Base-by-base conservation (phyloP, 768 basidiomycete genomes). In the Boletellus emodensis region DNA sequence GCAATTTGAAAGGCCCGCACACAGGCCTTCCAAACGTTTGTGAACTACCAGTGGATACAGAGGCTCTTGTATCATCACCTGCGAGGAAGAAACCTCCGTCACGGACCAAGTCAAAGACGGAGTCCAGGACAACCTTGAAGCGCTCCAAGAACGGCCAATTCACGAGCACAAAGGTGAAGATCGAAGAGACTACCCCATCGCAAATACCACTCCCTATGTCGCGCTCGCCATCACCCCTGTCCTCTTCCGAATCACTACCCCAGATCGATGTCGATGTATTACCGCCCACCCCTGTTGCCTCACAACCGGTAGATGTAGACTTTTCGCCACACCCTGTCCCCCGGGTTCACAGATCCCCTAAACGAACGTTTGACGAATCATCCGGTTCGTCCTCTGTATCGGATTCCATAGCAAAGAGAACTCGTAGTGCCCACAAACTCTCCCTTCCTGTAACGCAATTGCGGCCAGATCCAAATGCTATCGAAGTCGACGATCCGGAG, bases 1-100 rank as follows among this genome's bases (percentile, higher is more conserved):
- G 93, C 40, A 94, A 91, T 66, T 71, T 93, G 46, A 75, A 75
- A 14, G 93, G 93, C 2, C 93, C 92, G 0, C 91, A 93, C 63
- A 72, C 80, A 0, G 93, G 90, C 8, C 72, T 83, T 14, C 89
- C 90, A 3, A 68, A 70, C 46, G 81, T 90, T 2, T 61, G 67
- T 38, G 90, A 92, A 66, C 66, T 63, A 14, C 55, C 69, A 17
- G 64, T 71, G 9, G 61, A 62, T n/a, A 48, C 65, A 13, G 70
- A 63, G 7, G 62, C 63, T 40, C 49, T 65, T 22, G 57, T 63
- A 10, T 56, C 71, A 18, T 61, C 72, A 14, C 57, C 67, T 44
- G 55, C 62, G 35, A 70, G 68, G 52, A 72, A 71, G 62, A 72
- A 67, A 55, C 59, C 61, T 20, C 62, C 67, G 35, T 63, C 64